Evolutionary conservation across 2,329 filamentous ascomycete species (phyloP).

Genomic region (Phialophora chinensis): DNA sequence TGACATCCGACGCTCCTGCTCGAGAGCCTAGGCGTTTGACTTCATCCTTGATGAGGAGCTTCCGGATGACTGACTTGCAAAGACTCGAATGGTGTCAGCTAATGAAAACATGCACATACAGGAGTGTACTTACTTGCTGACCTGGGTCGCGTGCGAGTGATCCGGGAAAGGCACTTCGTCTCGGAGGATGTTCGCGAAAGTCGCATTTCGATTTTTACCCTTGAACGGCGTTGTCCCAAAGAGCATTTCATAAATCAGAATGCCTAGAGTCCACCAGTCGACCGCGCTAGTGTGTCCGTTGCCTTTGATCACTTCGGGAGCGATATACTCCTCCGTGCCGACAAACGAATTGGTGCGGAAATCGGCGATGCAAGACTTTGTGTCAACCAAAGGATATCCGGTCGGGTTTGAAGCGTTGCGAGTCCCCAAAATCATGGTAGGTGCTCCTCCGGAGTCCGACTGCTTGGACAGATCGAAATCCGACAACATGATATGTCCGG

Average conservation of each 20-base stretch:
- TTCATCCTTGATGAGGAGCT: constrained; percentile 97
- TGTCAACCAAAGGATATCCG: constrained; percentile 94
- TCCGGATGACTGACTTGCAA: constrained; percentile 95
- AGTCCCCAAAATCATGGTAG: constrained; percentile 91
- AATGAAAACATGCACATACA: not conserved
- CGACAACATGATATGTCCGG: constrained; percentile 99
- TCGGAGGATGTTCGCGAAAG: constrained; percentile 93
- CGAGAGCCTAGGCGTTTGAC: constrained; percentile 89
- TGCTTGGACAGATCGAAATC: constrained; percentile 99
- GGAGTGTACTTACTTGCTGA: constrained; percentile 77
- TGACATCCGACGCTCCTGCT: constrained; percentile 95
- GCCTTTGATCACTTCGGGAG: constrained; percentile 97
- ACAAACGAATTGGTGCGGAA: constrained; percentile 99
- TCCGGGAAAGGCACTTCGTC: constrained; percentile 98
- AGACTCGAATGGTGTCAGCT: constrained; percentile 64
- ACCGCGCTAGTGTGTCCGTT: constrained; percentile 98
- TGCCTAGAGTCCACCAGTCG: constrained; percentile 98
- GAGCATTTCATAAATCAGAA: constrained; percentile 98
- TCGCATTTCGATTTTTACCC: constrained; percentile 97
- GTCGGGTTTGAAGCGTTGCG: constrained; percentile 85
- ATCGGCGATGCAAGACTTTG: constrained; percentile 96
- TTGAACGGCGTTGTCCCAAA: constrained; percentile 99
- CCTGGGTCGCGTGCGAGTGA: constrained; percentile 78
- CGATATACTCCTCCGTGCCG: constrained; percentile 98
- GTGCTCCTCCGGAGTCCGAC: constrained; percentile 91